A percentile compares a stretch with the other conserved stretches of the same genome.
phyloP scores from a whole-genome alignment of 2,329 filamentous ascomycete genomes.

The Aspergillus sp. region DNA sequence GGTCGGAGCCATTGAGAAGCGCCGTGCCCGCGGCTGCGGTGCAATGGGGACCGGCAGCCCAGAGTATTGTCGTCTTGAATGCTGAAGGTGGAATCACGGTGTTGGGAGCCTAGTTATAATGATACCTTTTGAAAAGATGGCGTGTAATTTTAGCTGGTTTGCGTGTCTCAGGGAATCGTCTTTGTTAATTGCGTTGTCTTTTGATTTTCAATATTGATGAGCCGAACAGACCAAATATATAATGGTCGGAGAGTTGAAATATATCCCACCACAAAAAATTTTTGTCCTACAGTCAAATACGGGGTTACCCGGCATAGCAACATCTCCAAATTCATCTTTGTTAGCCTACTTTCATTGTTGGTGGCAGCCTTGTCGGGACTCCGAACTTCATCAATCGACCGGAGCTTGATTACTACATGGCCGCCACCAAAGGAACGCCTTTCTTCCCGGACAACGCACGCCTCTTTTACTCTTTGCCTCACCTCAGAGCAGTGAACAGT shows the following conservation, averaged over 20 bases:
- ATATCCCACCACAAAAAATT: neutral
- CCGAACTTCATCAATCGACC: constrained; percentile 1
- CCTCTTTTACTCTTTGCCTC: constrained; percentile 4
- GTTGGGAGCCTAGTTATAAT: constrained; percentile 51
- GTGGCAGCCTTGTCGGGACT: neutral
- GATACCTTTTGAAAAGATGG: constrained; percentile 14
- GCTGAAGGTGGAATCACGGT: constrained; percentile 68
- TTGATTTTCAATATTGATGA: neutral
- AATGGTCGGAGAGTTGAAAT: neutral
- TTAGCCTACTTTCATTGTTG: neutral
- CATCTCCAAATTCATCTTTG: neutral
- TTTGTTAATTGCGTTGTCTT: neutral
- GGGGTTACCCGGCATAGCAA: too few relatives aligned
- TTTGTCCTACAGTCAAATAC: too few relatives aligned
- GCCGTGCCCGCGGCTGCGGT: constrained; percentile 66
- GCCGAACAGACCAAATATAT: neutral
- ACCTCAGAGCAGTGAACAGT: constrained; percentile 3
- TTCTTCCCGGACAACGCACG: constrained; percentile 1
- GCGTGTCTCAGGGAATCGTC: constrained; percentile 4
- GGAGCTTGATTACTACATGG: constrained; percentile 9
- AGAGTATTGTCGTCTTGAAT: constrained; percentile 67
- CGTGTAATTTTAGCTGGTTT: constrained; percentile 18
- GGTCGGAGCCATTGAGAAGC: constrained; percentile 77
- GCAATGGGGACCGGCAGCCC: constrained; percentile 69
- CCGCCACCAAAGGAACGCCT: constrained; percentile 9